phyloP scores from a whole-genome alignment of 2,329 filamentous ascomycete genomes.

The Apiospora sp. region DNA sequence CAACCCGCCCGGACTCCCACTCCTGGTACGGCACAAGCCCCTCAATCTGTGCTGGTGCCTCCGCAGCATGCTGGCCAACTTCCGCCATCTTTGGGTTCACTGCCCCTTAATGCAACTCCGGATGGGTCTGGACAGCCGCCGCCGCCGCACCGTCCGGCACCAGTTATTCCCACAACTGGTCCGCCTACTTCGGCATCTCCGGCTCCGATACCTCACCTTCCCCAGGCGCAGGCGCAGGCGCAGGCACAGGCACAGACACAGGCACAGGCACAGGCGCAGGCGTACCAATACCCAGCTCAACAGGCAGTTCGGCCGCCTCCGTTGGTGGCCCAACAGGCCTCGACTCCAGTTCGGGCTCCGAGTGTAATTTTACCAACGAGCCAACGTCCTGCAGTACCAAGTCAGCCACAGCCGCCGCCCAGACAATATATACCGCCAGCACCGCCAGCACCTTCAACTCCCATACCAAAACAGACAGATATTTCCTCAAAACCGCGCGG shows the following conservation, averaged over 20 bases:
- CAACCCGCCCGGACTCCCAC: slow-evolving; percentile 47
- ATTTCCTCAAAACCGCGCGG: slow-evolving; percentile 31
- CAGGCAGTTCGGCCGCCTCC: slow-evolving; percentile 32
- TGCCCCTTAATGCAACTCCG: slow-evolving; percentile 40
- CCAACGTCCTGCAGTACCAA: slow-evolving; percentile 24
- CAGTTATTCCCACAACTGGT: slow-evolving; percentile 27
- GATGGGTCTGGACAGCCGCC: slow-evolving; percentile 40
- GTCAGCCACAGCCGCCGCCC: slow-evolving; percentile 6
- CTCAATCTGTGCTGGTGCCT: slow-evolving; percentile 41
- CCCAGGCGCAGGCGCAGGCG: slow-evolving; percentile 31
- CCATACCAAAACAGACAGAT: slow-evolving; percentile 25
- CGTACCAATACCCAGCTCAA: slow-evolving; percentile 29
- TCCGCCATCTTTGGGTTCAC: slow-evolving; percentile 40
- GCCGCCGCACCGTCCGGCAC: slow-evolving; percentile 31
- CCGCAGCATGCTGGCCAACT: slow-evolving; percentile 42
- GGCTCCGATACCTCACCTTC: slow-evolving; percentile 30
- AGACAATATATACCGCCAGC: neutral
- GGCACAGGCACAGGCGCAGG: slow-evolving; percentile 31
- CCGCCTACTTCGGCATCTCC: slow-evolving; percentile 26
- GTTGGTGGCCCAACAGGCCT: slow-evolving; percentile 5
- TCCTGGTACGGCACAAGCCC: slow-evolving; percentile 38
- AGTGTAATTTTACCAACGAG: slow-evolving; percentile 19
- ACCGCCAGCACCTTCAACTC: slow-evolving; percentile 19
- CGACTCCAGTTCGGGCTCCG: slow-evolving; percentile 21
- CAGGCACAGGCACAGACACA: slow-evolving; percentile 32